Conservation (phyloP, 2,329 filamentous ascomycete genomes). For the Calonectria pteridis region DNA sequence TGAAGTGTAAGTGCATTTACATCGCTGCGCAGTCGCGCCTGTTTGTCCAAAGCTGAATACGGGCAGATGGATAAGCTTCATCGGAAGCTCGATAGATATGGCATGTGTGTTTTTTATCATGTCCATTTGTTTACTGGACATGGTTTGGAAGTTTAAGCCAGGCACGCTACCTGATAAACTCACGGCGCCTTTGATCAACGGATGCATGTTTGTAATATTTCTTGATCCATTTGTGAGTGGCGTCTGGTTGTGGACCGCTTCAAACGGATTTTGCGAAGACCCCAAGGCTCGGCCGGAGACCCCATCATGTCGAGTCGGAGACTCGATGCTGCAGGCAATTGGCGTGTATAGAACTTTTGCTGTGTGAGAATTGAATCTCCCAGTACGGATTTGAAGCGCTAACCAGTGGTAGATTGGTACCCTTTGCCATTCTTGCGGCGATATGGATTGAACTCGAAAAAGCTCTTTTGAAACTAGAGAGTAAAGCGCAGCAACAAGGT, state of each 20-base stretch:
- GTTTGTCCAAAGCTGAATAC: neutral
- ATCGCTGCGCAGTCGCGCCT: neutral
- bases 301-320: neutral
- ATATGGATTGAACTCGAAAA: neutral
- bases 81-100: neutral
- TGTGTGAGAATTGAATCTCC: neutral
- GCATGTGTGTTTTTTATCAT: neutral
- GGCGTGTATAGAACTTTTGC: neutral
- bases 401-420: neutral
- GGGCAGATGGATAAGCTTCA: neutral
- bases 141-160: neutral
- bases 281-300: neutral
- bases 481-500: neutral
- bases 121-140: neutral
- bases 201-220: neutral
- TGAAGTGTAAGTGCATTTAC: neutral
- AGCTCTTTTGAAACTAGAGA: neutral
- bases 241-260: neutral
- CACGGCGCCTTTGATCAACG: neutral
- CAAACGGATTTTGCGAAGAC: neutral
- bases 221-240: neutral
- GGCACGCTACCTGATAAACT: neutral
- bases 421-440: neutral
- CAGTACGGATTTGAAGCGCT: neutral
- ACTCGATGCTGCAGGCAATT: neutral